A percentile compares a stretch with the other conserved stretches of the same genome.
Evolutionary conservation across 2,329 filamentous ascomycete species (phyloP).

Genomic region (Exophiala aquamarina): DNA sequence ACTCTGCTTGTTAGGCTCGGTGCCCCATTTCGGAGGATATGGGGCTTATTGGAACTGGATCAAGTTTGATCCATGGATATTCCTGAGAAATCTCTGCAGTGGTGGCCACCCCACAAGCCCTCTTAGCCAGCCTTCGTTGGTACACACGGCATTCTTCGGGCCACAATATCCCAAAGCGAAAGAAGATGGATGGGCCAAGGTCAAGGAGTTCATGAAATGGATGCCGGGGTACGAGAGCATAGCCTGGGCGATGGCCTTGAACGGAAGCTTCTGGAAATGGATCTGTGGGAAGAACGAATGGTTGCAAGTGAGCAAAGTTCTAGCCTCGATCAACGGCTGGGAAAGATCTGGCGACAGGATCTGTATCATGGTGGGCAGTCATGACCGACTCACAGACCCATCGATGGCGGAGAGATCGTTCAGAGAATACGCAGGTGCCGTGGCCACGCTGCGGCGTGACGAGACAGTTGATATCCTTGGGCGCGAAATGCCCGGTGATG

Average conservation of each 20-base stretch:
- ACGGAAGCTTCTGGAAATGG: slow-evolving; percentile 38
- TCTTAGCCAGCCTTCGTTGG: slow-evolving; percentile 51
- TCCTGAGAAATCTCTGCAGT: slow-evolving; percentile 48
- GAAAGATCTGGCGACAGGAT: slow-evolving; percentile 37
- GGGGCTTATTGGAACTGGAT: slow-evolving; percentile 50
- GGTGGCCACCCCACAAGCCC: slow-evolving; percentile 53
- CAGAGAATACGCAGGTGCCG: slow-evolving; percentile 8
- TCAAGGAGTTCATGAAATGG: slow-evolving; percentile 44
- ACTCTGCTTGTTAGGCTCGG: slow-evolving; percentile 48
- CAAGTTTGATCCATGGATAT: slow-evolving; percentile 50
- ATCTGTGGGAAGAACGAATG: slow-evolving; percentile 6
- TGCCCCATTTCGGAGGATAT: slow-evolving; percentile 48
- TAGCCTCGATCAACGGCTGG: slow-evolving; percentile 30
- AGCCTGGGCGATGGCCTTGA: slow-evolving; percentile 43
- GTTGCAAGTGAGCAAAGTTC: slow-evolving; percentile 4
- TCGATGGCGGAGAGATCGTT: slow-evolving; percentile 4
- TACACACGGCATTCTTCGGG: slow-evolving; percentile 54
- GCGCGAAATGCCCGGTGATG: not conserved
- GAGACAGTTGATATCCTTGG: slow-evolving; percentile 1
- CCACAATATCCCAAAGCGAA: slow-evolving; percentile 35
- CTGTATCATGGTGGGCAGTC: slow-evolving; percentile 41
- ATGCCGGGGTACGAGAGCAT: slow-evolving; percentile 54
- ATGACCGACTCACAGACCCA: slow-evolving; percentile 31
- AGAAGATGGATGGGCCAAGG: slow-evolving; percentile 27
- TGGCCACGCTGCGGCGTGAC: not conserved